These are phyloP conservation scores for Astragalus membranaceus DNA, from an alignment of 306 rosid genomes.

Conservation along the genomic window DNA sequence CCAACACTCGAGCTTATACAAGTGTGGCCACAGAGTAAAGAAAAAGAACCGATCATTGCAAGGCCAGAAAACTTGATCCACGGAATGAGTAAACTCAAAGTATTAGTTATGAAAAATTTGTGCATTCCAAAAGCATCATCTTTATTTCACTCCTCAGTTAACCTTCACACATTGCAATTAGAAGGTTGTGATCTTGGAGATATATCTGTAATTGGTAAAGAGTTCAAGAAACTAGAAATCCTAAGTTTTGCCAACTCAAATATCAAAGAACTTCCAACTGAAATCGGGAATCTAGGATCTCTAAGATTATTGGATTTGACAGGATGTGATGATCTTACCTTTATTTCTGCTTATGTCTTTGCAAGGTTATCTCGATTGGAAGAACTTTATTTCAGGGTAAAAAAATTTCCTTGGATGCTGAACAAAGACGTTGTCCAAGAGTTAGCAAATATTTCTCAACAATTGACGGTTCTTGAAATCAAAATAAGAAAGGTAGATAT, in stretches of 20 bases:
- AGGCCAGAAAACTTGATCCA: not conserved
- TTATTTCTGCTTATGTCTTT: not conserved
- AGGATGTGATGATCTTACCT: not conserved
- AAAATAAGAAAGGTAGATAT: not conserved
- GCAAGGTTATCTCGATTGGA: constrained; percentile 13
- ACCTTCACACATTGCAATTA: not conserved
- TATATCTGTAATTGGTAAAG: constrained; percentile 12
- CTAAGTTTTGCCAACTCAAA: constrained; percentile 23
- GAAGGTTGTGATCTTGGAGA: constrained; percentile 18
- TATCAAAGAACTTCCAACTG: constrained; percentile 8
- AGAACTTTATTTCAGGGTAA: constrained; percentile 20
- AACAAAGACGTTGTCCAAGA: not conserved
- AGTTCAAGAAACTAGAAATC: constrained; percentile 7
- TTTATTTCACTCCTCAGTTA: not conserved
- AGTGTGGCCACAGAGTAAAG: not conserved
- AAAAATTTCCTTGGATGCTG: not conserved
- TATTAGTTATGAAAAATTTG: not conserved
- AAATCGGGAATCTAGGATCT: constrained; percentile 9
- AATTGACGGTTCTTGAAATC: constrained; percentile 17
- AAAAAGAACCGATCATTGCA: too few relatives aligned
- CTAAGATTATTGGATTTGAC: not conserved
- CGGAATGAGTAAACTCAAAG: not conserved
- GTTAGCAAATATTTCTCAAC: constrained; percentile 5
- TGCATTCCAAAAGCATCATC: not conserved
- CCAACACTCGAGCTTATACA: not conserved